Evolutionary conservation across 805 yeast species (phyloP), one percentile per base, ranked within the genome.

Genomic region (Yarrowia bubula): DNA sequence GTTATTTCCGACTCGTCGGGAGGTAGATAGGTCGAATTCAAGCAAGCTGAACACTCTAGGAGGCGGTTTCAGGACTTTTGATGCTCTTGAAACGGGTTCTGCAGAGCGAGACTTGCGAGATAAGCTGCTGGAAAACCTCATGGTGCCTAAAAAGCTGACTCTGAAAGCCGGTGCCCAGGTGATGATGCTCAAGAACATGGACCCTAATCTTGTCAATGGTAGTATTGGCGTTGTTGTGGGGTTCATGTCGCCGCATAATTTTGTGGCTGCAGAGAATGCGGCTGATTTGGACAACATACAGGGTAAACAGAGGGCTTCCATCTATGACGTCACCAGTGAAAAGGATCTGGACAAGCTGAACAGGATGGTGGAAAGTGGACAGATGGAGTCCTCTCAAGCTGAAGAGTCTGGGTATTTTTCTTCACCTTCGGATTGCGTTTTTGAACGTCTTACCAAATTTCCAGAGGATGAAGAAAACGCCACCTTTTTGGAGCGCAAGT

Each of bases 111-210:
- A 67, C 70, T 70, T 41, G 66, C n/a, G 73, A 17, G 73, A 76
- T 37, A 71, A 78, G 66, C 75, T 87, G 58, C 86, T 87, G 18
- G 74, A 78, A 3, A 81, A 82, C 51, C 78, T 90, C 43, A 86
- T 92, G 88, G 96, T 95, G 50, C 89, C 87, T 32, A 80, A 82
- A 66, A 72, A 70, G 7, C 72, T 95, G 14, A 80, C 78, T 2
- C 77, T 95, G 68, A 93, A 92, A 74, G 86, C 84, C 64, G 91
- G 90, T 41, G 96, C 97, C 0, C 99, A 95, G 75, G 98, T 95
- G 1, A 92, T 95, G 97, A 86, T 90, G 81, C 77, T 95, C 69
- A 90, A 89, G 71, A 95, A 95, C 73, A 80, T 83, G 33, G 92
- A 90, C 68, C 88, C 85, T 9, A 76, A 80, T 2, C 78, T 95